Conservation (phyloP, 768 basidiomycete genomes). For the Russula sp. region DNA sequence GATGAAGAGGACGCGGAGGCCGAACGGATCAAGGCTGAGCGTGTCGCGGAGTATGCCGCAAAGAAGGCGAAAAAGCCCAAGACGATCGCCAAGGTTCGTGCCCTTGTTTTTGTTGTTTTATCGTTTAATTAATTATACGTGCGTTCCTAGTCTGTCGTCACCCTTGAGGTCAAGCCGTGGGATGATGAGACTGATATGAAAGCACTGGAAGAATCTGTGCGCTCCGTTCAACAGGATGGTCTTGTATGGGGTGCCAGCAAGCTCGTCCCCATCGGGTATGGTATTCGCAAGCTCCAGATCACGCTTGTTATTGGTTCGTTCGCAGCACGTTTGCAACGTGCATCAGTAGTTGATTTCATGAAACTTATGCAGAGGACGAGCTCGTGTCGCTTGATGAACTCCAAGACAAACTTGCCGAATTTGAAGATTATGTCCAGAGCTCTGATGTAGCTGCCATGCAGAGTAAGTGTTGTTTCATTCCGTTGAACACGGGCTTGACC, state of each 20-base stretch:
- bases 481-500: background rate
- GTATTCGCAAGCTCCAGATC: constrained; percentile 88
- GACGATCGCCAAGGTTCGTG: constrained; percentile 72
- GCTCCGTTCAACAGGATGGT: constrained; percentile 82
- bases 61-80: constrained; percentile 93
- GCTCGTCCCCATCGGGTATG: constrained; percentile 87
- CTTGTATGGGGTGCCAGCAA: constrained; percentile 95
- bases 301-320: constrained; percentile 42
- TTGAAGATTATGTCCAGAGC: constrained; percentile 88
- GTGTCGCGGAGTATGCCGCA: constrained; percentile 85
- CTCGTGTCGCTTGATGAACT: constrained; percentile 88
- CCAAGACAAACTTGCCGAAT: constrained; percentile 81
- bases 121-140: constrained; percentile 7
- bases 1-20: constrained; percentile 43
- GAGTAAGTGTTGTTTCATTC: constrained; percentile 40
- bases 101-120: background rate
- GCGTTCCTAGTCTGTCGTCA: constrained; percentile 82
- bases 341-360: constrained; percentile 38
- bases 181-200: constrained; percentile 98
- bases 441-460: constrained; percentile 92
- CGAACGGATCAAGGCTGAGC: constrained; percentile 68
- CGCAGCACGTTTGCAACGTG: background rate
- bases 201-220: constrained; percentile 73
- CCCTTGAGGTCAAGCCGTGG: constrained; percentile 98
- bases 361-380: constrained; percentile 69